A percentile compares a stretch with the other conserved stretches of the same genome.
Conservation (phyloP, 148 eudicot species). For the Camellia lanceoleosa region DNA sequence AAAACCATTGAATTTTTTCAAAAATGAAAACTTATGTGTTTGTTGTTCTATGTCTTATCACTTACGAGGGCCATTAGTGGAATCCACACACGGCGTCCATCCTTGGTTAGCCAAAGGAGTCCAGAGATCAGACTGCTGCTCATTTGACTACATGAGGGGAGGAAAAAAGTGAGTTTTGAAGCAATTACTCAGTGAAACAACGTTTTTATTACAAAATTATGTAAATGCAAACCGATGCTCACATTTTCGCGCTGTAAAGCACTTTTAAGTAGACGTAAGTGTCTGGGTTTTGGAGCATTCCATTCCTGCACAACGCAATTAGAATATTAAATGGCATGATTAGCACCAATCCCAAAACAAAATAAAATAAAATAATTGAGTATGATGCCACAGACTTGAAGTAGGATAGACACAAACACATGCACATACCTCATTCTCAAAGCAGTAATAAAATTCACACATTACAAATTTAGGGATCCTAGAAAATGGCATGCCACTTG, state of each 20-base stretch:
- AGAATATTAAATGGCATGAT: background rate
- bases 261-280: conserved; percentile 67
- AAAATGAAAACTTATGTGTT: background rate
- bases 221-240: conserved; percentile 35
- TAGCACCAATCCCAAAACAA: background rate
- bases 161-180: background rate
- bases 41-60: conserved; percentile 9
- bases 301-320: conserved; percentile 55
- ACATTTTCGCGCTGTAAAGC: conserved; percentile 71
- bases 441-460: background rate
- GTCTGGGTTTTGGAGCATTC: conserved; percentile 74
- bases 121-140: conserved; percentile 71
- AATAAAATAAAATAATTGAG: background rate
- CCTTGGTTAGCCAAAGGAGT: conserved; percentile 75
- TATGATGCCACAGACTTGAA: background rate
- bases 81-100: conserved; percentile 67
- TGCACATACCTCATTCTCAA: background rate
- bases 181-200: background rate
- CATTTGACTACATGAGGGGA: conserved; percentile 47
- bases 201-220: background rate
- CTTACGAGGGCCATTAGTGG: conserved; percentile 51
- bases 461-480: background rate
- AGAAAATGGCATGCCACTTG: conserved; percentile 7
- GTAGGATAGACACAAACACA: background rate
- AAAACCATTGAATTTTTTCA: background rate